Evolutionary conservation across 257 asterid species (phyloP).

Genomic region (Nicotiana knightiana): DNA sequence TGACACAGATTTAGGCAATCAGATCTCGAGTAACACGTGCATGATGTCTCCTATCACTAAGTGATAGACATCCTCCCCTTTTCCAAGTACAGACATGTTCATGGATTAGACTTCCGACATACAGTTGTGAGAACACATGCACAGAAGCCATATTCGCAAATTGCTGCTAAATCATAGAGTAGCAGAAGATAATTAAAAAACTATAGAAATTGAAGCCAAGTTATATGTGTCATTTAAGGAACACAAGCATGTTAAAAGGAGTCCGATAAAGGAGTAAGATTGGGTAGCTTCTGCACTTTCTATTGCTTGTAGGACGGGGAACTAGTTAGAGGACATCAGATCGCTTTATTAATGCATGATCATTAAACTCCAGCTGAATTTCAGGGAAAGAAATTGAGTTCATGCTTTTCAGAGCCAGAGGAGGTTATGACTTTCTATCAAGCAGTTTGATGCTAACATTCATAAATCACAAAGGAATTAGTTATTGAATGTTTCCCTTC

Average conservation of each 20-base stretch:
- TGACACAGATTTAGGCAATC: background rate
- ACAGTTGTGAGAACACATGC: background rate
- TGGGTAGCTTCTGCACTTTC: slow-evolving; percentile 1
- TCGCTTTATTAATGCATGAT: background rate
- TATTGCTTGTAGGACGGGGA: background rate
- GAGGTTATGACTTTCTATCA: background rate
- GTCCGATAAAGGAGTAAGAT: background rate
- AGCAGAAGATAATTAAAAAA: background rate
- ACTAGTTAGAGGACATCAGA: slow-evolving; percentile 1
- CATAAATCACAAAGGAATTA: background rate
- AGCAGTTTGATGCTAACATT: background rate
- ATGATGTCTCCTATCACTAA: background rate
- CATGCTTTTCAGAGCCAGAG: background rate
- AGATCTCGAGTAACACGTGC: background rate
- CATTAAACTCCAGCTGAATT: background rate
- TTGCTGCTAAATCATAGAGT: background rate
- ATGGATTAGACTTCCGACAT: background rate
- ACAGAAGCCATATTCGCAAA: background rate
- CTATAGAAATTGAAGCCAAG: background rate
- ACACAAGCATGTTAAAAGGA: background rate
- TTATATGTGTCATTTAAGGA: background rate
- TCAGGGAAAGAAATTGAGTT: background rate
- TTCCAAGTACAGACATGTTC: background rate
- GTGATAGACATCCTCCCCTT: background rate
- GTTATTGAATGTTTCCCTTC: background rate